Percentiles rank a stretch among this genome's conserved stretches.
Evolutionary conservation across 192 early-diverging fungal genomes (phyloP).

Genomic region (Phlyctochytrium planicorne): DNA sequence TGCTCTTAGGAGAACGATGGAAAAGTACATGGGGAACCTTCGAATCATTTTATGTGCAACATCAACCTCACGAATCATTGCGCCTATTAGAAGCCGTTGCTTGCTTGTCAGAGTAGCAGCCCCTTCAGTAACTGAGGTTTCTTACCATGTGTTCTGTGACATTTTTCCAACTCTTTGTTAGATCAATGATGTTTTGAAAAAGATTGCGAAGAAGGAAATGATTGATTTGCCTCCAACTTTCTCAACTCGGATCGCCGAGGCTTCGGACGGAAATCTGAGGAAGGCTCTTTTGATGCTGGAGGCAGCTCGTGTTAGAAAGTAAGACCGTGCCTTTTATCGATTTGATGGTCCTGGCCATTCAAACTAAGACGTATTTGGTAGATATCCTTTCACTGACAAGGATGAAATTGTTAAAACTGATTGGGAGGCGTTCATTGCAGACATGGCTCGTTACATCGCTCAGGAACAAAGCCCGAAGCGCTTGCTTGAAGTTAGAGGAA

Average conservation of each 20-base stretch:
- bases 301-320: constrained; percentile 52
- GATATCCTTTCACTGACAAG: constrained; percentile 42
- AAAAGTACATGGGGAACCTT: constrained; percentile 94
- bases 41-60: constrained; percentile 92
- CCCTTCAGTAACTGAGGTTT: constrained; percentile 73
- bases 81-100: constrained; percentile 90
- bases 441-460: constrained; percentile 68
- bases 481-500: constrained; percentile 67
- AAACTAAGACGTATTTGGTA: constrained; percentile 14
- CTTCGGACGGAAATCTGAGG: constrained; percentile 78
- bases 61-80: constrained; percentile 86
- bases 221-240: constrained; percentile 62
- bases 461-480: constrained; percentile 74
- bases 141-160: neutral
- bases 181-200: constrained; percentile 63
- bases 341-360: neutral
- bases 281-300: constrained; percentile 91
- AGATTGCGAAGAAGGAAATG: constrained; percentile 81
- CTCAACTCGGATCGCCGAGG: constrained; percentile 65
- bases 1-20: constrained; percentile 97
- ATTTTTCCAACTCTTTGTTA: constrained; percentile 10
- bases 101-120: constrained; percentile 83
- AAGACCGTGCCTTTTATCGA: neutral
- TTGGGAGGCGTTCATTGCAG: constrained; percentile 82
- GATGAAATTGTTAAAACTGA: constrained; percentile 72